A percentile compares a stretch with the other conserved stretches of the same genome.
Conservation (phyloP, 2,329 filamentous ascomycete genomes). For the Aspergillus costaricaensis region DNA sequence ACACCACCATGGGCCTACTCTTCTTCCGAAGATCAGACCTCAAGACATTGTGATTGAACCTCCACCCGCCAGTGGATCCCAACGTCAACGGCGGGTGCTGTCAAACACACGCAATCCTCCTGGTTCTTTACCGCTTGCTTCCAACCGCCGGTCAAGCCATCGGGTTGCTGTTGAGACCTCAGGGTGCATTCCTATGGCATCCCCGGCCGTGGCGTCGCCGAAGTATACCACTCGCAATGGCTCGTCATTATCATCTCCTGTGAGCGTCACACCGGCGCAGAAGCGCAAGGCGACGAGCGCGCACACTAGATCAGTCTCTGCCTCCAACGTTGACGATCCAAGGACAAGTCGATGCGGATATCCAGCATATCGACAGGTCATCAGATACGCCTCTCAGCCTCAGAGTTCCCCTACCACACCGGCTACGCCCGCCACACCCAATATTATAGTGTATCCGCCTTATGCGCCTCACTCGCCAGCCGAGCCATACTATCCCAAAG, state of each 20-base stretch:
- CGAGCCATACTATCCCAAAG: conserved; percentile 44
- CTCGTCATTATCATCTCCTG: conserved; percentile 65
- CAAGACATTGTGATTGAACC: conserved; percentile 78
- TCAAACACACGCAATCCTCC: conserved; percentile 56
- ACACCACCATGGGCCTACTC: conserved; percentile 71
- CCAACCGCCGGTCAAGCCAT: conserved; percentile 46
- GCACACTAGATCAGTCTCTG: conserved; percentile 64
- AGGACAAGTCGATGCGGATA: conserved; percentile 73
- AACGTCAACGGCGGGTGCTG: conserved; percentile 58
- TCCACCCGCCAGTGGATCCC: conserved; percentile 50
- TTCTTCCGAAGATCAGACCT: conserved; percentile 81
- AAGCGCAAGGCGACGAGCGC: conserved; percentile 42
- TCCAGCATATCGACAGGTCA: conserved; percentile 79
- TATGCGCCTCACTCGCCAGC: conserved; percentile 34
- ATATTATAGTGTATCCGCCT: conserved; percentile 40
- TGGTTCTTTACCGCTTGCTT: conserved; percentile 54
- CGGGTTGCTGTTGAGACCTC: conserved; percentile 50
- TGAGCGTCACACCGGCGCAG: conserved; percentile 53
- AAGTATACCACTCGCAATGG: conserved; percentile 30
- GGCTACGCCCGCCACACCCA: conserved; percentile 41
- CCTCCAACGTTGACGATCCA: conserved; percentile 66
- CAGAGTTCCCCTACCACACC: conserved; percentile 45
- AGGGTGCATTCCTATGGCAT: conserved; percentile 47
- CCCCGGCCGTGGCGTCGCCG: conserved; percentile 48
- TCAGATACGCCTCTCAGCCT: conserved; percentile 54